phyloP scores from a whole-genome alignment of 805 yeast species.

The Saccharomycopsis oosterbeekiorum region DNA sequence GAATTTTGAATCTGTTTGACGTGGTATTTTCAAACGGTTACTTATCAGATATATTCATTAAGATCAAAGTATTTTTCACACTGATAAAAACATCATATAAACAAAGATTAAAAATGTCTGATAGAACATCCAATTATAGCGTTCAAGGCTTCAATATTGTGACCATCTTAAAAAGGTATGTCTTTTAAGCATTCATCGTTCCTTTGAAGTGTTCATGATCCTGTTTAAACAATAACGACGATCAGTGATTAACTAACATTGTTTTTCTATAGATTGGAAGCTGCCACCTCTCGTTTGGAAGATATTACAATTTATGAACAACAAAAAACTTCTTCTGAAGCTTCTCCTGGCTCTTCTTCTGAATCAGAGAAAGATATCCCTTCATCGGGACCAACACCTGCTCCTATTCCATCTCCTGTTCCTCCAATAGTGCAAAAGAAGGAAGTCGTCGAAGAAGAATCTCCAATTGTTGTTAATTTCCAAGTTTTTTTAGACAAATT shows the following conservation, averaged over 20 bases:
- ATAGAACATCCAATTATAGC: conserved; percentile 34
- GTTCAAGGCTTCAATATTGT: conserved; percentile 82
- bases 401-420: conserved; percentile 18
- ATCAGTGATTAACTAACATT: not conserved
- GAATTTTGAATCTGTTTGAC: not conserved
- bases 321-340: conserved; percentile 18
- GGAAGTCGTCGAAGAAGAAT: conserved; percentile 20
- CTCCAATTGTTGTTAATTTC: conserved; percentile 42
- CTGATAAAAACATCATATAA: not conserved
- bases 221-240: not conserved
- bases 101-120: conserved; percentile 11
- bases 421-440: conserved; percentile 18
- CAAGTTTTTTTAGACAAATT: conserved; percentile 40
- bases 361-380: conserved; percentile 10
- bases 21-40: not conserved
- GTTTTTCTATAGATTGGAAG: conserved; percentile 53
- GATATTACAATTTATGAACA: conserved; percentile 73
- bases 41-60: too few relatives aligned
- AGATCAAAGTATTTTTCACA: not conserved
- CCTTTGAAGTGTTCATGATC: too few relatives aligned
- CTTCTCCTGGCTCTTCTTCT: conserved; percentile 21
- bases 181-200: not conserved
- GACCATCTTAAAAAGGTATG: conserved; percentile 60
- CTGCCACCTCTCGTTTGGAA: conserved; percentile 87
- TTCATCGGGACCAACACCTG: not conserved